Evolutionary conservation across 495 filamentous ascomycete genomes (phyloP).

Genomic region (Penicillium daleae): DNA sequence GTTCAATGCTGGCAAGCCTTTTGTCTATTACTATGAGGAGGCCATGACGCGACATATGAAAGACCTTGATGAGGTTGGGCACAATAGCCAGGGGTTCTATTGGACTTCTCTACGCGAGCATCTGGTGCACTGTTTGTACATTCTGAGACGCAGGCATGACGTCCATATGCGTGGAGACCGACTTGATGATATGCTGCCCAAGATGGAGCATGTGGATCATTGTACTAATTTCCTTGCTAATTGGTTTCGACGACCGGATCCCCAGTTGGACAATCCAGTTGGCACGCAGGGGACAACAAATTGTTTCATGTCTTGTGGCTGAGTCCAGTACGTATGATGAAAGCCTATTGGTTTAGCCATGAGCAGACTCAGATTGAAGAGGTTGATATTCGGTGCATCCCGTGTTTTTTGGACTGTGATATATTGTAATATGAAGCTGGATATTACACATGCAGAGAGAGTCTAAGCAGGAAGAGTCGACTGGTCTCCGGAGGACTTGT

Average conservation of each 20-base stretch:
- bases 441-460: neutral
- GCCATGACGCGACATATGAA: neutral
- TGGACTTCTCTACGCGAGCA: constrained; percentile 1
- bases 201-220: constrained; percentile 5
- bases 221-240: neutral
- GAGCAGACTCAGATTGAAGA: neutral
- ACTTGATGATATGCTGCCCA: neutral
- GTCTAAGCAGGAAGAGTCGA: neutral
- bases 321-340: neutral
- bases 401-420: neutral
- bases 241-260: neutral
- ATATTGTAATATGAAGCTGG: neutral
- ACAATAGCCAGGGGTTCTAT: neutral
- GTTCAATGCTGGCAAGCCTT: neutral
- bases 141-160: neutral
- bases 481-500: neutral
- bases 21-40: neutral
- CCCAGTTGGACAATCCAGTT: neutral
- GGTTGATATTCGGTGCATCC: neutral
- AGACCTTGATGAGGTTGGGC: neutral
- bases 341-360: neutral
- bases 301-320: neutral
- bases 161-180: neutral
- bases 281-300: neutral
- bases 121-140: neutral